Evolutionary conservation across 2,329 filamentous ascomycete species (phyloP), one percentile per base, ranked within the genome.

Genomic region (Pyricularia grisea): DNA sequence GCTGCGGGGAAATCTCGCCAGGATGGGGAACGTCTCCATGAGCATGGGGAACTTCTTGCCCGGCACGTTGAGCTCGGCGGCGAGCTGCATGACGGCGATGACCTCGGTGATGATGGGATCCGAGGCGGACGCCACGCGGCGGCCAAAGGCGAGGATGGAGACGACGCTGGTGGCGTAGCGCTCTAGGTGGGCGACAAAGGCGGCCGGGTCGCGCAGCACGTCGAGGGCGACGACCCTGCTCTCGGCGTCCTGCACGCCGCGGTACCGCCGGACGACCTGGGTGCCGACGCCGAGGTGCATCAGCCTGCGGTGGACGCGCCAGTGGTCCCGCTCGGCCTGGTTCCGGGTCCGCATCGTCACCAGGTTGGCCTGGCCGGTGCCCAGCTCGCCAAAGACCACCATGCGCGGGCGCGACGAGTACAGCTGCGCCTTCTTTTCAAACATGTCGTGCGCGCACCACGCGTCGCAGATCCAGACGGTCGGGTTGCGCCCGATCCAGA

Each of bases 71-170:
- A 88, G 76, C 69, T 86, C 84, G 2, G 85, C 85, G 0, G 85
- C 85, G 68, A 85, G 79, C 69, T 88, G 83, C 81, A 88, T 84
- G 36, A 85, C 77, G 0, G 84, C 82, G 69, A 88, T 84, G n/a
- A 85, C 86, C 73, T 88, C 85, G 3, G 85, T 85, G 70, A 87
- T 84, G 73, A 86, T 86, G 4, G 85, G 85, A 72, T 88, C 85
- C 20, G 82, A 78, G 72, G 76, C 82, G 68, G 75, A 81, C 10
- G 80, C 80, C 0, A 86, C 81, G 11, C 86, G 78, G 9, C 85
- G 77, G 0, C 86, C 86, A 73, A 86, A 87, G 0, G 83, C 86
- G 70, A 88, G 85, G 67, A 86, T 84, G 10, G 81, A 84, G 0
- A 85, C 82, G 0, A 86, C 84, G 67, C 82, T 84, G 0, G 83